phyloP scores from a whole-genome alignment of 2,329 filamentous ascomycete species.

The Dactylellina sp. region DNA sequence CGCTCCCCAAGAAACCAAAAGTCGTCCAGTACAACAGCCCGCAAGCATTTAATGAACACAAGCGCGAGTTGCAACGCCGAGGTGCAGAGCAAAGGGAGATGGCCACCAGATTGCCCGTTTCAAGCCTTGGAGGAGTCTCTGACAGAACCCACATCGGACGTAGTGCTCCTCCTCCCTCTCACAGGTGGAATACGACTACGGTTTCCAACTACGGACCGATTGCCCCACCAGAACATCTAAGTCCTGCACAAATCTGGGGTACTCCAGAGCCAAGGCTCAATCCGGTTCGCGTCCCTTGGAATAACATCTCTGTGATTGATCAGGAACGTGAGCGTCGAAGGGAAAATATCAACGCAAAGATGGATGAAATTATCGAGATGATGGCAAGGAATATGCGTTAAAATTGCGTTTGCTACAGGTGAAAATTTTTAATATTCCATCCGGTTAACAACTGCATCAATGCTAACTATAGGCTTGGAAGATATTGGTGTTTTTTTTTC shows the following conservation, averaged over 20 bases:
- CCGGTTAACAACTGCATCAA: too few relatives aligned
- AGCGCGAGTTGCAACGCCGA: conserved; percentile 24
- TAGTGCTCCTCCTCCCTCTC: neutral
- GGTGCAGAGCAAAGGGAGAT: neutral
- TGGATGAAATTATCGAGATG: conserved; percentile 13
- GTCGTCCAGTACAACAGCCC: conserved; percentile 18
- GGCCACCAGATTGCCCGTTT: conserved; percentile 6
- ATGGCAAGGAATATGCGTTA: conserved; percentile 7
- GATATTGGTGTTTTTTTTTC: too few relatives aligned
- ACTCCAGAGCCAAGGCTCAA: conserved; percentile 26
- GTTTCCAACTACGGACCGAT: conserved; percentile 10
- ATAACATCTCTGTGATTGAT: neutral
- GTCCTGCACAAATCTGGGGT: conserved; percentile 13
- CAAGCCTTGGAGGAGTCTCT: conserved; percentile 11
- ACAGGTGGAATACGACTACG: neutral
- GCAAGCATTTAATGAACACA: conserved; percentile 30
- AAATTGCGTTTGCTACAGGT: neutral
- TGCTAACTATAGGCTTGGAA: too few relatives aligned
- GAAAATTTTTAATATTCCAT: too few relatives aligned
- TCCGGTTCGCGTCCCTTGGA: conserved; percentile 33
- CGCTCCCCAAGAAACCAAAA: conserved; percentile 27
- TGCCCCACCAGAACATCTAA: conserved; percentile 21
- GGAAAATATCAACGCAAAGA: conserved; percentile 1
- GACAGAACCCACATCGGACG: neutral
- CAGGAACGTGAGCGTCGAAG: neutral